Evolutionary conservation across 208 protist genomes (phyloP), one percentile per base, ranked within the genome.

Genomic region (Wallacemonas rigidus): DNA sequence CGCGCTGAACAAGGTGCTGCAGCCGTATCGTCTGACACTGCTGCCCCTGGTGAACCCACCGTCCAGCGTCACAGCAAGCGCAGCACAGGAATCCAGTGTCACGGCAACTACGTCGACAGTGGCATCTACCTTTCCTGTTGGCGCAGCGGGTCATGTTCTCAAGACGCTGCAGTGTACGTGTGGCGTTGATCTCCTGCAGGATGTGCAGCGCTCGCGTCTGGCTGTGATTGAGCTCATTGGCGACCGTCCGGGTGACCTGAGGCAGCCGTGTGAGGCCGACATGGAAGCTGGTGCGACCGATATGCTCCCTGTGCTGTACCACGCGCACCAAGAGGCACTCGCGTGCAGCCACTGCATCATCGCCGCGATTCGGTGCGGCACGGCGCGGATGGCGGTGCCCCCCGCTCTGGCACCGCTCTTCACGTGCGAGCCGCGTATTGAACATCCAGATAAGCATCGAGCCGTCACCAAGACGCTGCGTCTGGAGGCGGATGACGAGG

Each of bases 201-300:
- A 85, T 41, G 80, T 94, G 11, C 71, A 83, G 62, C 83, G 86
- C 15, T 91, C 85, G 1, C 79, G 81, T 3, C 75, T 94, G 12
- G 68, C 86, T 2, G 75, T 83, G 38, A 90, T 96, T 65, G 89
- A 94, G 74, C 74, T 96, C 12, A 75, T 96, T 51, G 91, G 91
- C 2, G 91, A 96, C 60, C 87, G 86, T 40, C 76, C 83, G 0
- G 91, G 91, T 15, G 85, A 93, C 51, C 89, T 92, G 74, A 47
- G 79, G 26, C 84, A 88, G 36, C 71, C 83, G 17, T 40, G 77
- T 1, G 82, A 86, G 39, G 79, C 71, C n/a, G 81, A 80, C 9
- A 89, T 93, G 80, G 41, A 85, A 43, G 69, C 54, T 12, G 76
- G 60, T 3, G 68, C 36, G 55, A 61, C 15, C 71, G 26, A 48